Base-by-base conservation (phyloP, 2,329 filamentous ascomycete species). In the Penicillium vulpinum region DNA sequence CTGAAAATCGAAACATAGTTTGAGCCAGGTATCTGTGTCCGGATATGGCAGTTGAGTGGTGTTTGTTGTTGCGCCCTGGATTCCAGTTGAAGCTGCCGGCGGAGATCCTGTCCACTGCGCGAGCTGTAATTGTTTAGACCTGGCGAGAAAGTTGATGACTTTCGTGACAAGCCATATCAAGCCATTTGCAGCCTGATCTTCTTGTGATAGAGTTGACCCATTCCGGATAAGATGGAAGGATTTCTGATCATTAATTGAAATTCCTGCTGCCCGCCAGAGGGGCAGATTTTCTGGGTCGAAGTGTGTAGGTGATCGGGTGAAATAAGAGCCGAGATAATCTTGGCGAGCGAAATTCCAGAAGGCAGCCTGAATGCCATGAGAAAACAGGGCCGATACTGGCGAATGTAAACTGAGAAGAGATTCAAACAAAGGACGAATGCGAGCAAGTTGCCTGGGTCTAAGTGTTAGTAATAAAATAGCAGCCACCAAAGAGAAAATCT, bases 331-430 rank as follows among this genome's bases (percentile, higher is more conserved):
- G 11, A 86, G 73, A 72, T 86, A 84, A 60, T 87, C 85, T 61
- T 86, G 82, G 9, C 84, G 77, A 13, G 83, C 84, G 62, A 87
- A 82, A 56, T 85, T 85, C 85, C 85, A 88, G 65, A 87, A 87
- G 0, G 81, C 83, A 2, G 84, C 83, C 62, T 75, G 77, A 15
- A 83, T 76, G 4, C 77, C 83, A 66, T 81, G 81, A 8, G 80
- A 81, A 2, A 81, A 79, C 3, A 49, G 41, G 55, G 61, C 16
- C 53, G 68, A 54, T 15, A 54, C 18, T 33, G n/a, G 45, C 5
- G 31, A 50, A 53, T 64, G 33, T 22, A 67, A 36, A 41, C 76
- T 73, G 11, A 81, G 74, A 18, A 77, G 69, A 56, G 70, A 77
- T 56, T 73, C 80, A 52, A 86, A 81, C 3, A 88, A 73, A 1